A percentile compares a stretch with the other conserved stretches of the same genome.
These are phyloP conservation scores for Pseudogymnoascus sp. DNA, from an alignment of 2,329 filamentous ascomycete species.

Conservation along the genomic window DNA sequence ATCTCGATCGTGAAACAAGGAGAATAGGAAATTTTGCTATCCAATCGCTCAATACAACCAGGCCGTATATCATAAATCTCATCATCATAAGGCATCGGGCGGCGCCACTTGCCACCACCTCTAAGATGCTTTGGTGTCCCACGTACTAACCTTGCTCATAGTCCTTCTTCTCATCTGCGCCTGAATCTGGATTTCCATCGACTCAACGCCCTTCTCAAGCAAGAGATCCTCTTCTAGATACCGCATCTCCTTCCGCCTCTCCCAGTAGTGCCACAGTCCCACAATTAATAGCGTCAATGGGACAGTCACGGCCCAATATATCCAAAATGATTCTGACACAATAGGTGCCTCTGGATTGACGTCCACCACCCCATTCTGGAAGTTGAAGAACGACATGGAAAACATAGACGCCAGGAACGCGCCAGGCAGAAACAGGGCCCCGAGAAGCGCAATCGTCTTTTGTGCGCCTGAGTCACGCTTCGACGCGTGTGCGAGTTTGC, in stretches of 20 bases:
- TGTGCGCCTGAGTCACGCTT: conserved; percentile 45
- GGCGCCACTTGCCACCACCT: background rate
- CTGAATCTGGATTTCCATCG: conserved; percentile 25
- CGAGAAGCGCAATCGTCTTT: conserved; percentile 59
- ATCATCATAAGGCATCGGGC: background rate
- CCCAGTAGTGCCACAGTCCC: conserved; percentile 44
- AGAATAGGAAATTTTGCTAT: background rate
- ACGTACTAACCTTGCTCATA: conserved; percentile 20
- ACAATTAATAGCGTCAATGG: conserved; percentile 52
- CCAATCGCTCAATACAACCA: background rate
- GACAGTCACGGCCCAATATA: conserved; percentile 57
- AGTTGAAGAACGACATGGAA: conserved; percentile 62
- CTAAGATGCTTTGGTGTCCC: conserved; percentile 13
- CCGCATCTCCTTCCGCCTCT: conserved; percentile 19
- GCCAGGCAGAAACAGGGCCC: conserved; percentile 56
- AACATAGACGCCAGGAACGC: conserved; percentile 59
- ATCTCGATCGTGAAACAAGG: background rate
- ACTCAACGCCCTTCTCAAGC: conserved; percentile 25
- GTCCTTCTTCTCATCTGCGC: conserved; percentile 24
- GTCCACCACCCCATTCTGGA: conserved; percentile 31
- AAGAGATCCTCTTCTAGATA: conserved; percentile 24
- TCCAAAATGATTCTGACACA: conserved; percentile 50
- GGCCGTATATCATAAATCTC: background rate
- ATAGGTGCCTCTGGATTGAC: conserved; percentile 17
- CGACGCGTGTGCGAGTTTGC: conserved; percentile 33